Conservation (phyloP, 208 protist species). For the Angomonas deanei region DNA sequence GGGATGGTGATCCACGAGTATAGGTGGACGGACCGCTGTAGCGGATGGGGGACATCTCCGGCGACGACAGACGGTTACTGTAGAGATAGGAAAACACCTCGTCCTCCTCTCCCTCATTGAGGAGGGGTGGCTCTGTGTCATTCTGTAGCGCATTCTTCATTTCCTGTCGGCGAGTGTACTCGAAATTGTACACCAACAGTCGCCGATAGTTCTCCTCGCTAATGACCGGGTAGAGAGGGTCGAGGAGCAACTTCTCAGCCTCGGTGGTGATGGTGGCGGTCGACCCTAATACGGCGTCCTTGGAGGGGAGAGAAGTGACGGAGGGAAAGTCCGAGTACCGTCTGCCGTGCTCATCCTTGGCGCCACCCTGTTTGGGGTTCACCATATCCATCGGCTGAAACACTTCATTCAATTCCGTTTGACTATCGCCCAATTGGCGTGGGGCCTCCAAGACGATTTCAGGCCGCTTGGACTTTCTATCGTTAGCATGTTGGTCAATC, state of each 20-base stretch:
- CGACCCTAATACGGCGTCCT: not conserved
- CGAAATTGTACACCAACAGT: conserved; percentile 49
- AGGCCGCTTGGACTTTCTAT: not conserved
- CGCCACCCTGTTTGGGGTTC: not conserved
- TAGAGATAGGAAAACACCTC: not conserved
- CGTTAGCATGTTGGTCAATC: too few relatives aligned
- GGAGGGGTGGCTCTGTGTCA: not conserved
- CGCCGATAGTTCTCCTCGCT: conserved; percentile 78
- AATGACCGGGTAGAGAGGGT: conserved; percentile 52
- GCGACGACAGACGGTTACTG: not conserved
- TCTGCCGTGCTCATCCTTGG: too few relatives aligned
- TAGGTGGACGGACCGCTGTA: too few relatives aligned
- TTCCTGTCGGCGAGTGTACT: conserved; percentile 33
- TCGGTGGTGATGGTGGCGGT: conserved; percentile 10
- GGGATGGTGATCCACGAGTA: too few relatives aligned
- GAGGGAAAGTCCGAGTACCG: too few relatives aligned
- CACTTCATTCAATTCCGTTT: not conserved
- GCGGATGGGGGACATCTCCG: not conserved
- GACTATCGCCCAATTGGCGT: not conserved
- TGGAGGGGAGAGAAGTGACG: not conserved
- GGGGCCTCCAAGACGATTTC: not conserved
- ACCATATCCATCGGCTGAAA: not conserved
- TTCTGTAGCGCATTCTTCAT: conserved; percentile 9
- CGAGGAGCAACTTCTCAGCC: conserved; percentile 24
- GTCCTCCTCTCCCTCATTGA: not conserved